phyloP scores from a whole-genome alignment of 169 alveolate species.

The Cryptosporidium sp. region DNA sequence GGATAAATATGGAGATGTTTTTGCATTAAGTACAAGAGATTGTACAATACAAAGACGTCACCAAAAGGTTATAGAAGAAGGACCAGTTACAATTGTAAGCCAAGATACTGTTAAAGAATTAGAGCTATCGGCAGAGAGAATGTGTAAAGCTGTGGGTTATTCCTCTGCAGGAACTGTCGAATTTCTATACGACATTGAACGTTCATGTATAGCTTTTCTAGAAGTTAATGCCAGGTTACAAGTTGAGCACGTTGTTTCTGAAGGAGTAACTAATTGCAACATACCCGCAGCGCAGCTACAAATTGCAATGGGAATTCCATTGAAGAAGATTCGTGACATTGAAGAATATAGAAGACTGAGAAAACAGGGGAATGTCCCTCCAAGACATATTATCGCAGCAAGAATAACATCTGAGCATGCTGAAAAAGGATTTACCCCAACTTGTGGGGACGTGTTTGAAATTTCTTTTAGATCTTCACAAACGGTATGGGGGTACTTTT shows the following conservation, averaged over 20 bases:
- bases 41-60: slow-evolving; percentile 93
- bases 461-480: slow-evolving; percentile 81
- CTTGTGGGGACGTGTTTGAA: slow-evolving; percentile 83
- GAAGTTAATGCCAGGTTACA: slow-evolving; percentile 90
- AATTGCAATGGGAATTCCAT: slow-evolving; percentile 88
- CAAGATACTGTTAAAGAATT: slow-evolving; percentile 85
- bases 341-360: slow-evolving; percentile 73
- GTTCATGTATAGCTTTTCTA: slow-evolving; percentile 85
- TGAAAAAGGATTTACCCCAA: slow-evolving; percentile 88
- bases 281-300: slow-evolving; percentile 87
- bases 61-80: slow-evolving; percentile 93
- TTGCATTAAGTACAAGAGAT: slow-evolving; percentile 91
- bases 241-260: slow-evolving; percentile 96
- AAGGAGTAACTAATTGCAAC: slow-evolving; percentile 89
- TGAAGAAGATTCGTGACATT: slow-evolving; percentile 83
- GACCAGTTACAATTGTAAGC: slow-evolving; percentile 88
- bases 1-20: slow-evolving; percentile 89
- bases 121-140: slow-evolving; percentile 90
- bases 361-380: slow-evolving; percentile 70
- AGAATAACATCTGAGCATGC: slow-evolving; percentile 90
- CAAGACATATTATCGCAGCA: slow-evolving; percentile 85
- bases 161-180: slow-evolving; percentile 92
- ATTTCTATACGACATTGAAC: slow-evolving; percentile 88
- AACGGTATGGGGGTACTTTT: slow-evolving; percentile 87
- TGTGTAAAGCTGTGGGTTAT: slow-evolving; percentile 87